Evolutionary conservation across 345 rosid species (phyloP).

Genomic region (Populus nigra): DNA sequence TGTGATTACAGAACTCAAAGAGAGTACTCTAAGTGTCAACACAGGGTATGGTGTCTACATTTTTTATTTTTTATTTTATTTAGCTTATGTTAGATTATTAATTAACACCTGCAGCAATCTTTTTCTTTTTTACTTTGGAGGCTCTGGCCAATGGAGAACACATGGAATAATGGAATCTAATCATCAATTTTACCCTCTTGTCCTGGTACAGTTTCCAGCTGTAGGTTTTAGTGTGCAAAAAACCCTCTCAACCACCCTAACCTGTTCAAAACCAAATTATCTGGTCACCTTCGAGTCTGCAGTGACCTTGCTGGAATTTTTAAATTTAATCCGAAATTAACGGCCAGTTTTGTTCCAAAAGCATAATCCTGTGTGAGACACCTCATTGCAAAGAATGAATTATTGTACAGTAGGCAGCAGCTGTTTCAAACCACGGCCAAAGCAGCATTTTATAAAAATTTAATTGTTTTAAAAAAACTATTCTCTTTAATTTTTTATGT

Average conservation of each 20-base stretch:
- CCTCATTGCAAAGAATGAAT: not conserved
- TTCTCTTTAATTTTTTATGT: too few species aligned
- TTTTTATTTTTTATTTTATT: not conserved
- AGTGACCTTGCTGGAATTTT: conserved; percentile 35
- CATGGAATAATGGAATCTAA: conserved; percentile 60
- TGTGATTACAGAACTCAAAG: conserved; percentile 20
- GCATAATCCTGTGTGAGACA: not conserved
- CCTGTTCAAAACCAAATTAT: conserved; percentile 32
- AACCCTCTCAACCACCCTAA: conserved; percentile 11
- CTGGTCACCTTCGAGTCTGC: conserved; percentile 31
- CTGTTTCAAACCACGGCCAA: too few species aligned
- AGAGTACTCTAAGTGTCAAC: not conserved
- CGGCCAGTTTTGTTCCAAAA: conserved; percentile 15
- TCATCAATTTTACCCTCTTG: conserved; percentile 43
- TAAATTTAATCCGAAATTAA: conserved; percentile 23
- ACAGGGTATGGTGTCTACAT: not conserved
- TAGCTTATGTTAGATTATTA: not conserved
- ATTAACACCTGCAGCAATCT: conserved; percentile 28
- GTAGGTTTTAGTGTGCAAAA: conserved; percentile 15
- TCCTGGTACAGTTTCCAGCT: conserved; percentile 52
- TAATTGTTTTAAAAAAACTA: too few species aligned
- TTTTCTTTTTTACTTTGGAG: conserved; percentile 20
- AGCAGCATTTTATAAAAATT: too few species aligned
- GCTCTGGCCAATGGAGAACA: conserved; percentile 25
- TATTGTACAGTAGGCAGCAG: not conserved